phyloP scores from a whole-genome alignment of 2,329 filamentous ascomycete genomes.

The Leptographium procerum region DNA sequence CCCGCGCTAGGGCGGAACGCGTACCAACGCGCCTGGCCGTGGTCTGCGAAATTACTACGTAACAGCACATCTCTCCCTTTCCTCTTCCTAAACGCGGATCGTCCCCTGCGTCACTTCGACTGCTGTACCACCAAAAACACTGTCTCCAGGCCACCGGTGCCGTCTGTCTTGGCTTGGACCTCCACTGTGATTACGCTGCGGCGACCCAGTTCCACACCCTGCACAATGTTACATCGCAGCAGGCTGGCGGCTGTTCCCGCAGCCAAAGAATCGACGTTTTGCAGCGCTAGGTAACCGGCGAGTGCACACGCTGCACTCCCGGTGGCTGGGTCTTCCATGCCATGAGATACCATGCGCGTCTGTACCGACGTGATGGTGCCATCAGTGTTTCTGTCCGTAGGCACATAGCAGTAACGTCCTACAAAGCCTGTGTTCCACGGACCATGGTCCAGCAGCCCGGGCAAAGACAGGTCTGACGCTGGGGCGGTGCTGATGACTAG shows the following conservation, averaged over 20 bases:
- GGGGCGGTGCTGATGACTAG: constrained; percentile 20
- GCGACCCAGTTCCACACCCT: constrained; percentile 59
- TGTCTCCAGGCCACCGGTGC: constrained; percentile 13
- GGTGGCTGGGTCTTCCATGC: constrained; percentile 48
- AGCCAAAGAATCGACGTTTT: constrained; percentile 20
- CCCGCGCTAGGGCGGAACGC: too few species aligned
- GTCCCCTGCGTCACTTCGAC: constrained; percentile 20
- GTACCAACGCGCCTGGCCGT: too few species aligned
- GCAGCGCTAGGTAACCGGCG: constrained; percentile 39
- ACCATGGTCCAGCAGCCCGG: constrained; percentile 35
- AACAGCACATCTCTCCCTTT: too few species aligned
- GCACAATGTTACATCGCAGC: constrained; percentile 38
- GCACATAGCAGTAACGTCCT: constrained; percentile 48
- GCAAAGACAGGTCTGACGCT: constrained; percentile 20
- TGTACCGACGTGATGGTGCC: constrained; percentile 27
- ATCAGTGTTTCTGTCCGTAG: constrained; percentile 8
- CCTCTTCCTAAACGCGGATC: too few species aligned
- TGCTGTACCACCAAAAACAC: constrained; percentile 19
- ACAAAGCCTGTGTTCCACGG: constrained; percentile 42
- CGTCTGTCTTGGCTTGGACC: constrained; percentile 1
- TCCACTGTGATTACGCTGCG: constrained; percentile 24
- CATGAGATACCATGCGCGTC: constrained; percentile 47
- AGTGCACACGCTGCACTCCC: constrained; percentile 52
- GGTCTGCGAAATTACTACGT: too few species aligned
- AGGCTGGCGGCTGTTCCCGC: constrained; percentile 12